Conservation (phyloP, 345 rosid genomes). For the Chamaenerion angustifolium region DNA sequence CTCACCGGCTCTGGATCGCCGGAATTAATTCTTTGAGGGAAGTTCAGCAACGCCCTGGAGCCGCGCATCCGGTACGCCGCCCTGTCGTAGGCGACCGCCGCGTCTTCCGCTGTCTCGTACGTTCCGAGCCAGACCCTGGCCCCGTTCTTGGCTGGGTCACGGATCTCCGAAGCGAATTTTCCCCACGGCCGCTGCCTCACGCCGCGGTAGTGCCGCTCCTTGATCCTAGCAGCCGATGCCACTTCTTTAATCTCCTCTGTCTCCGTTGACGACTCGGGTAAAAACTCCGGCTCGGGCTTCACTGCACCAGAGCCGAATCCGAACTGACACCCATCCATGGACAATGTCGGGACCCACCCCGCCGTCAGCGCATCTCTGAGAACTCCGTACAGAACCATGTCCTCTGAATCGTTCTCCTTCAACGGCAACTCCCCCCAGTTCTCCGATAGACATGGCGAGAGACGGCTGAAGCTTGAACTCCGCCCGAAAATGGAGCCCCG, state of each 20-base stretch:
- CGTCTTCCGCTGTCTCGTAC: conserved; percentile 94
- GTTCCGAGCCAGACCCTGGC: conserved; percentile 98
- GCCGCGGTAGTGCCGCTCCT: conserved; percentile 84
- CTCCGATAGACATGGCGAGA: conserved; percentile 70
- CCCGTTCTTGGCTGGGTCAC: conserved; percentile 97
- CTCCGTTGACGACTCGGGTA: conserved; percentile 1
- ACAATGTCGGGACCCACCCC: conserved; percentile 69
- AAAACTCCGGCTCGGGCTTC: conserved; percentile 22
- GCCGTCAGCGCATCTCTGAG: conserved; percentile 59
- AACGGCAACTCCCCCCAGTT: conserved; percentile 92
- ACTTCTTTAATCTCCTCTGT: conserved; percentile 2
- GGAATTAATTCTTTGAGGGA: conserved; percentile 75
- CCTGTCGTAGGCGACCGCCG: conserved; percentile 88
- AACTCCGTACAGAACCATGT: conserved; percentile 60
- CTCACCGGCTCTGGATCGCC: conserved; percentile 97
- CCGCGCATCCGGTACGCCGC: conserved; percentile 98
- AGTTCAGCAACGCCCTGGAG: conserved; percentile 78
- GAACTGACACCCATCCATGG: not conserved
- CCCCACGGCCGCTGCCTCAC: conserved; percentile 99
- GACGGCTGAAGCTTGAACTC: conserved; percentile 51
- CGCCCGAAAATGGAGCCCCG: conserved; percentile 38
- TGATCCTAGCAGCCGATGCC: conserved; percentile 20
- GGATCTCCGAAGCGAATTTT: conserved; percentile 93
- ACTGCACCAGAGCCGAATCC: conserved; percentile 15
- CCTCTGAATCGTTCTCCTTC: conserved; percentile 69